These are phyloP conservation scores for Harringtonia aguacate DNA, from an alignment of 2,329 filamentous ascomycete species.

Conservation along the genomic window DNA sequence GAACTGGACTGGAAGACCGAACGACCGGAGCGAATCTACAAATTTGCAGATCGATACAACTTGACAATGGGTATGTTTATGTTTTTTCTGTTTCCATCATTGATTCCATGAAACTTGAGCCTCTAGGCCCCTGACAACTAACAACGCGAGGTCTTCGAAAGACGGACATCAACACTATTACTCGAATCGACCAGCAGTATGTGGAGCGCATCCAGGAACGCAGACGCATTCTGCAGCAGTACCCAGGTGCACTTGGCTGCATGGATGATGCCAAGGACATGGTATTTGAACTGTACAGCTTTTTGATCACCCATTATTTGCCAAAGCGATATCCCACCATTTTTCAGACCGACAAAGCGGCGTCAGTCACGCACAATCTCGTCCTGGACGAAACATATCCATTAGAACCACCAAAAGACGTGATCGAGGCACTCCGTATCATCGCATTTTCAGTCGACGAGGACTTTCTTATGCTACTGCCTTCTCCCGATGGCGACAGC, in stretches of 20 bases:
- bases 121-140: neutral
- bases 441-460: slow-evolving; percentile 9
- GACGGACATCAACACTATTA: slow-evolving; percentile 8
- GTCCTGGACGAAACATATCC: slow-evolving; percentile 2
- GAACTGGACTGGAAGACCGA: slow-evolving; percentile 4
- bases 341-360: neutral
- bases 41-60: slow-evolving; percentile 10
- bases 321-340: slow-evolving; percentile 7
- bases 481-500: slow-evolving; percentile 5
- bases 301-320: slow-evolving; percentile 7
- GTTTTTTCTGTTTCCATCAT: no score
- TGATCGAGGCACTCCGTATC: neutral
- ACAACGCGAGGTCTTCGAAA: slow-evolving; percentile 4
- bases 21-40: slow-evolving; percentile 6
- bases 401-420: neutral
- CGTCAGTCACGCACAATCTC: slow-evolving; percentile 1
- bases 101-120: neutral
- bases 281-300: slow-evolving; percentile 9
- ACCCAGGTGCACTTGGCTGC: slow-evolving; percentile 7
- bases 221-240: slow-evolving; percentile 5
- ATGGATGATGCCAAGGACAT: slow-evolving; percentile 3
- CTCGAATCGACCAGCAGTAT: slow-evolving; percentile 9
- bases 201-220: slow-evolving; percentile 8
- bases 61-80: slow-evolving; percentile 11
- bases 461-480: slow-evolving; percentile 10